Percentiles rank a stretch among this genome's conserved stretches.
phyloP scores from a whole-genome alignment of 495 filamentous ascomycete genomes.

The Penicillium tannophilum region DNA sequence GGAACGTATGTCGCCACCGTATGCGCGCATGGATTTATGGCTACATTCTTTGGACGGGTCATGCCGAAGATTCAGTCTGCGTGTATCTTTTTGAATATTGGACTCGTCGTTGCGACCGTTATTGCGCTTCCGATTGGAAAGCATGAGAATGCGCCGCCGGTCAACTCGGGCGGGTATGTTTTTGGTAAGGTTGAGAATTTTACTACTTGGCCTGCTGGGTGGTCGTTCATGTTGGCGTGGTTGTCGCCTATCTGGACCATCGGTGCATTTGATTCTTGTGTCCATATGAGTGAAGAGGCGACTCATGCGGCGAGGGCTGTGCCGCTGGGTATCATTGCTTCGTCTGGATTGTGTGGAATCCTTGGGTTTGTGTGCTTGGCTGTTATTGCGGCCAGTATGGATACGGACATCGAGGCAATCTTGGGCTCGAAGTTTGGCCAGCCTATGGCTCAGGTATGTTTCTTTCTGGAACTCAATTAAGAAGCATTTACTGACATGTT shows the following conservation, averaged over 20 bases:
- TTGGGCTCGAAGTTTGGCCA: constrained; percentile 41
- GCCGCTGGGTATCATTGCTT: constrained; percentile 59
- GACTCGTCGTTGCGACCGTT: constrained; percentile 63
- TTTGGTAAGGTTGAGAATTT: constrained; percentile 51
- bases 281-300: constrained; percentile 68
- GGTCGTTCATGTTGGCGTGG: constrained; percentile 69
- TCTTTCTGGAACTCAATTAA: not conserved
- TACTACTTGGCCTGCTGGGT: constrained; percentile 62
- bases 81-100: constrained; percentile 64
- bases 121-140: constrained; percentile 66
- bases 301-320: constrained; percentile 63
- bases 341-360: constrained; percentile 40
- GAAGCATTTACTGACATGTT: not conserved
- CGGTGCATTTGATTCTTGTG: constrained; percentile 55
- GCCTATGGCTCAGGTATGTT: constrained; percentile 48
- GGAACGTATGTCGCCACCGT: constrained; percentile 63
- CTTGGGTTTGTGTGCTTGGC: constrained; percentile 60
- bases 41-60: constrained; percentile 54
- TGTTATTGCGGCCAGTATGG: constrained; percentile 44
- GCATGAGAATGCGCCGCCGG: constrained; percentile 26
- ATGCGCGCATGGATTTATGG: constrained; percentile 58
- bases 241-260: constrained; percentile 70
- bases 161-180: constrained; percentile 44
- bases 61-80: constrained; percentile 69
- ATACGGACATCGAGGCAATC: constrained; percentile 37